Percentiles rank a stretch among this genome's conserved stretches.
These are phyloP conservation scores for Apophysomyces elegans DNA, from an alignment of 371 early-diverging fungal species.

Conservation along the genomic window DNA sequence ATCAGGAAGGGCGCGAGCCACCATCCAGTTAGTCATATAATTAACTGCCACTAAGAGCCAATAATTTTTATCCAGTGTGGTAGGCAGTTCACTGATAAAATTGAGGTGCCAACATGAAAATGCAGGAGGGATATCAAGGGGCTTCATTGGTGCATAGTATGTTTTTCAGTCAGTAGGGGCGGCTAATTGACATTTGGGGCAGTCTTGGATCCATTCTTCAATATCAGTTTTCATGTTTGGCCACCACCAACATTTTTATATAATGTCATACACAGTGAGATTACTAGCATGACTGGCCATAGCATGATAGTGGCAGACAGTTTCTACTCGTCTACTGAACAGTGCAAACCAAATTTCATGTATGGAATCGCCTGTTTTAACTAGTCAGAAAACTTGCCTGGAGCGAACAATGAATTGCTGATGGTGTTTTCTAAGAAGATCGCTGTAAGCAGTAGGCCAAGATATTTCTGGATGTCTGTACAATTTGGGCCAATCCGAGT, in stretches of 20 bases:
- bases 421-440: slow-evolving; percentile 1
- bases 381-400: too few species aligned
- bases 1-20: slow-evolving; percentile 35
- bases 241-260: slow-evolving; percentile 32
- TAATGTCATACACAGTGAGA: slow-evolving; percentile 10
- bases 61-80: too few species aligned
- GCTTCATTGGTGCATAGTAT: too few species aligned
- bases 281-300: slow-evolving; percentile 21
- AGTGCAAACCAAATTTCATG: slow-evolving; percentile 11
- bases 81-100: too few species aligned
- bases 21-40: slow-evolving; percentile 47
- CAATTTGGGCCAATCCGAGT: slow-evolving; percentile 27
- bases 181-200: slow-evolving; percentile 27
- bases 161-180: too few species aligned
- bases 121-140: too few species aligned
- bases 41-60: too few species aligned
- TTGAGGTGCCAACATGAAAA: too few species aligned
- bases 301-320: slow-evolving; percentile 15
- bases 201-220: slow-evolving; percentile 12
- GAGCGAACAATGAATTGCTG: slow-evolving; percentile 9
- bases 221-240: slow-evolving; percentile 23
- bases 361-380: too few species aligned
- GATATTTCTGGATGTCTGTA: slow-evolving; percentile 12
- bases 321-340: slow-evolving; percentile 18
- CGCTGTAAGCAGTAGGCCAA: background rate